A percentile compares a stretch with the other conserved stretches of the same genome.
These are phyloP conservation scores for Rugonectria rugulosa DNA, from an alignment of 2,329 filamentous ascomycete genomes.

Conservation along the genomic window DNA sequence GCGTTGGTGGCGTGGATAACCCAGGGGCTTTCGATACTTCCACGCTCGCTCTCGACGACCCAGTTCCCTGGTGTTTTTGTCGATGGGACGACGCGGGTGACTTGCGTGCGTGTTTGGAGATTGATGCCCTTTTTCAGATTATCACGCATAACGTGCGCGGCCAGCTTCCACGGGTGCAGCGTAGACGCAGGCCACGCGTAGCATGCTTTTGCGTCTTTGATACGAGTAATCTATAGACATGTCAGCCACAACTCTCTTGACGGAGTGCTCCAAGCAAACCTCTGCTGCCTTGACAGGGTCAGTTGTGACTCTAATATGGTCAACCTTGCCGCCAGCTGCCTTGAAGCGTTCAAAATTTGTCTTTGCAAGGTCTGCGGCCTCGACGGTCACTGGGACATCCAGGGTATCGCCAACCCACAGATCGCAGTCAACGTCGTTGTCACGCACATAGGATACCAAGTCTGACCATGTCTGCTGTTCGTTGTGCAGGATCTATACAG, in stretches of 20 bases:
- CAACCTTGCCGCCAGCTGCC: conserved; percentile 19
- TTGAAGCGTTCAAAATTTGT: conserved; percentile 16
- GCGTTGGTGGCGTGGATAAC: conserved; percentile 25
- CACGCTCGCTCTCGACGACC: conserved; percentile 15
- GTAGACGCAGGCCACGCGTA: conserved; percentile 26
- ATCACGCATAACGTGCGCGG: conserved; percentile 21
- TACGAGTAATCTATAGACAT: conserved; percentile 8
- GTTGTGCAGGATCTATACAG: conserved; percentile 16
- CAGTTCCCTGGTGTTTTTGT: background rate
- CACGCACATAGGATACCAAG: conserved; percentile 15
- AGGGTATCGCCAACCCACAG: conserved; percentile 25
- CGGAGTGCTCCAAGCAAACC: background rate
- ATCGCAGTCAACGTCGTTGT: conserved; percentile 21
- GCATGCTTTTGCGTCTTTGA: conserved; percentile 21
- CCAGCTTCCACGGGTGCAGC: conserved; percentile 22
- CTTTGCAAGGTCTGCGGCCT: conserved; percentile 12
- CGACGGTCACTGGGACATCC: conserved; percentile 20
- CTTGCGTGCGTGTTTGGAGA: conserved; percentile 18
- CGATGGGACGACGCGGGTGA: background rate
- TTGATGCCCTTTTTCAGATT: conserved; percentile 20
- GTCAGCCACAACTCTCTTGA: background rate
- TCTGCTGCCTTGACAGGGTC: conserved; percentile 14
- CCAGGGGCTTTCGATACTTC: conserved; percentile 10
- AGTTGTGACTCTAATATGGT: conserved; percentile 19
- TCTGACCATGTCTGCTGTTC: conserved; percentile 21